Base-by-base conservation (phyloP, 108 stramenopile genomes). In the Hondaea fermentalgiana region DNA sequence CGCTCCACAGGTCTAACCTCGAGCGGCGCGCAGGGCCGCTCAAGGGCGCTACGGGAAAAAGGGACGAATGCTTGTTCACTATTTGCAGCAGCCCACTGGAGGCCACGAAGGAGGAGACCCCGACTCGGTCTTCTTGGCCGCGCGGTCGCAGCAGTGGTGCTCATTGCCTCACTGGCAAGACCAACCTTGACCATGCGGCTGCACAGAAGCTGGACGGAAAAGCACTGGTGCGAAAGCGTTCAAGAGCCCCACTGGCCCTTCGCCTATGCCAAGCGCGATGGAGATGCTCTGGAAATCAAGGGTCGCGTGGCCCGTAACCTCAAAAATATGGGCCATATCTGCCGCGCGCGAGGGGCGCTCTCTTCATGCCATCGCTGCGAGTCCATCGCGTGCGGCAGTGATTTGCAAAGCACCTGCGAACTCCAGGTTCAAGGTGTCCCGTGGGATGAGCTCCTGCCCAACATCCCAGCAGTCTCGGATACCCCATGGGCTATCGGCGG, bases 401-500 rank as follows among this genome's bases (percentile, higher is more conserved):
- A 60, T 25, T 57, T 53, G 2, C 60, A 29, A 8, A 60, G 89
- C 8, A 69, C 59, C 5, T 96, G 96, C 95, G 58, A 89, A 21
- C 93, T 92, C 88, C 96, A 97, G 88, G 58, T 96, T 10, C 96
- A 97, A 87, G 96, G 96, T 25, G 93, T 96, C 19, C 47, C 43
- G 10, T 83, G 14, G n/a, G 25, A 55, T 45, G 14, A 88, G 3
- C 43, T 97, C 87, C 90, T 92, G 28, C 43, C 60, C 6, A 96
- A 96, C 72, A 90, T 97, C 5, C 94, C 95, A 5, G 90, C 94
- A 29, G 91, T 95, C 14, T 89, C 91, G 51, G 96, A 97, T 90
- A 91, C 94, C 25, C 95, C 96, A n/a, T 97, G 95, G 95, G 94
- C 95, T 53, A 94, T 97, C 5, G 95, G 94, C 23, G 95, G 95